A percentile compares a stretch with the other conserved stretches of the same genome.
Evolutionary conservation across 305 asterid genomes (phyloP).

Genomic region (Caryopteris hybrid): DNA sequence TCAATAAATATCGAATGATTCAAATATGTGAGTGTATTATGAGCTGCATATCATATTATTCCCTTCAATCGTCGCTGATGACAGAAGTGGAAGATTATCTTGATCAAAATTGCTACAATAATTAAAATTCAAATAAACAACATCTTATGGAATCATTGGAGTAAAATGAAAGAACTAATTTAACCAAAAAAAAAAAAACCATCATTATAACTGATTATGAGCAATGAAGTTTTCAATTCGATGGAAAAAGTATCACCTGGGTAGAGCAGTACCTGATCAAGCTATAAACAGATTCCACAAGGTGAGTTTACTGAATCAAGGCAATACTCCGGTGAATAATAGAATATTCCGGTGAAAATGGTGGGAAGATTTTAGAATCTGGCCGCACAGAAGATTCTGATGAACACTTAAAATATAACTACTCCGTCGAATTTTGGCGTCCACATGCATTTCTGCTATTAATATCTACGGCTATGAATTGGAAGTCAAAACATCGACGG

Average conservation of each 20-base stretch:
- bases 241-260: background rate
- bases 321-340: conserved; percentile 11
- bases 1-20: background rate
- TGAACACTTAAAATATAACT: conserved; percentile 22
- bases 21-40: too few relatives aligned
- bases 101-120: background rate
- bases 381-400: background rate
- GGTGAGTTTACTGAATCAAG: background rate
- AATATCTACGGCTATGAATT: conserved; percentile 29
- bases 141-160: background rate
- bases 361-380: conserved; percentile 15
- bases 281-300: background rate
- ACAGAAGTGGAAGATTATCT: background rate
- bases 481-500: conserved; percentile 31
- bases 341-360: conserved; percentile 27
- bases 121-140: background rate
- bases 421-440: conserved; percentile 34
- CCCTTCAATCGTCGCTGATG: background rate
- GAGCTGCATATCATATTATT: too few relatives aligned
- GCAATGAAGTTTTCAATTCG: background rate
- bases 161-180: background rate
- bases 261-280: conserved; percentile 21
- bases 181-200: background rate
- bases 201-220: too few relatives aligned
- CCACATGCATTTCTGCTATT: conserved; percentile 40